Evolutionary conservation across 2,329 filamentous ascomycete genomes (phyloP).

Genomic region (Didymella arachidicola): DNA sequence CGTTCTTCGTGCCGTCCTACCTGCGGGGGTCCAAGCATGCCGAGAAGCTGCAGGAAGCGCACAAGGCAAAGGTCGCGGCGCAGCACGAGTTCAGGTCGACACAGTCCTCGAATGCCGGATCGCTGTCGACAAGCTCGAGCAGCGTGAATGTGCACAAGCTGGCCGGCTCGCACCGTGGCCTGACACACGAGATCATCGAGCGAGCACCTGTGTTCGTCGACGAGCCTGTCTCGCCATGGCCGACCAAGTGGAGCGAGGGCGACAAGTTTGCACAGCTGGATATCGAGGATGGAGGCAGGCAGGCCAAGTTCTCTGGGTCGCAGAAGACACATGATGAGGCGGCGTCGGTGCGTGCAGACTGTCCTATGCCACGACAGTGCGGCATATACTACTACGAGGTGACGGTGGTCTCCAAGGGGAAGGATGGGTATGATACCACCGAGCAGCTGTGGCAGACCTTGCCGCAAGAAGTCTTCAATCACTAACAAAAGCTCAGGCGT

Average conservation of each 20-base stretch:
- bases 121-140: slow-evolving; percentile 64
- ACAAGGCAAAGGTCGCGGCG: slow-evolving; percentile 66
- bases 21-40: slow-evolving; percentile 80
- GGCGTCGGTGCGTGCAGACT: slow-evolving; percentile 80
- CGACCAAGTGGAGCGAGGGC: slow-evolving; percentile 79
- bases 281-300: slow-evolving; percentile 74
- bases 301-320: slow-evolving; percentile 68
- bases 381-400: slow-evolving; percentile 95
- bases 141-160: slow-evolving; percentile 68
- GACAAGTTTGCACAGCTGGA: slow-evolving; percentile 80
- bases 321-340: slow-evolving; percentile 74
- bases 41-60: slow-evolving; percentile 73
- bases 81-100: slow-evolving; percentile 54
- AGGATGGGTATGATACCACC: slow-evolving; percentile 65
- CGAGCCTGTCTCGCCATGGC: slow-evolving; percentile 73
- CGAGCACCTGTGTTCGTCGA: slow-evolving; percentile 67
- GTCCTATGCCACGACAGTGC: slow-evolving; percentile 86
- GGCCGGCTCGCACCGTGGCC: slow-evolving; percentile 73
- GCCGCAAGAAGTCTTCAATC: neutral
- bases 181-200: slow-evolving; percentile 86
- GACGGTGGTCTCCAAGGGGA: slow-evolving; percentile 69
- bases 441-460: slow-evolving; percentile 44
- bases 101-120: slow-evolving; percentile 56
- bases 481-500: slow-evolving; percentile 43
- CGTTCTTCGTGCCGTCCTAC: slow-evolving; percentile 86